Conservation (phyloP, 2,329 filamentous ascomycete genomes). For the Xylariomycetidae sp. region DNA sequence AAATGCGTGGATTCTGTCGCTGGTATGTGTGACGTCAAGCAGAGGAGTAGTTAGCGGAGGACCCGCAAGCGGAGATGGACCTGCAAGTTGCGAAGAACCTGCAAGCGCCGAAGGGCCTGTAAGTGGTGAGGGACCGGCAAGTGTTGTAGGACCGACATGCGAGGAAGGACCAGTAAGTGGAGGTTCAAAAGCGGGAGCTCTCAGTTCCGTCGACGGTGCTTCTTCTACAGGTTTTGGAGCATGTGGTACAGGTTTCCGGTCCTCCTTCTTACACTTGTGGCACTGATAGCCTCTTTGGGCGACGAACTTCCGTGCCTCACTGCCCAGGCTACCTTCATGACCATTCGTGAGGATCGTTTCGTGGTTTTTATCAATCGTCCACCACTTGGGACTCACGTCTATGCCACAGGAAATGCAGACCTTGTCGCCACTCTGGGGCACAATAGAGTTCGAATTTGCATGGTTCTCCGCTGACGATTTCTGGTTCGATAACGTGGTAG, state of each 20-base stretch:
- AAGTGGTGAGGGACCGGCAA: conserved; percentile 21
- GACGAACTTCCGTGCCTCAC: conserved; percentile 55
- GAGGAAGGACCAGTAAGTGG: conserved; percentile 23
- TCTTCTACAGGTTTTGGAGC: no score
- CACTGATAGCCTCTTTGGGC: conserved; percentile 64
- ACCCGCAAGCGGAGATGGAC: no score
- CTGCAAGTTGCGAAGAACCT: no score
- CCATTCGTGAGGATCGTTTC: conserved; percentile 50
- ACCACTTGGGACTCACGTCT: conserved; percentile 73
- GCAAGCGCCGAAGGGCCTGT: no score
- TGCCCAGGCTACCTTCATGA: conserved; percentile 44
- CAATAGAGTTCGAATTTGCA: conserved; percentile 19
- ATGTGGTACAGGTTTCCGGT: conserved; percentile 38
- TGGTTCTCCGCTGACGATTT: conserved; percentile 22
- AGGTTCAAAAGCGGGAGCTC: no score
- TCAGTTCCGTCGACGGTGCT: no score
- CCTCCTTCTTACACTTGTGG: conserved; percentile 65
- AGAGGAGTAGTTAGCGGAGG: background rate
- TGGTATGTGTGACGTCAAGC: no score
- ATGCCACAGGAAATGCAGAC: conserved; percentile 61
- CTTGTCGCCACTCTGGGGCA: conserved; percentile 41
- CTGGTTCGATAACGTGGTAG: conserved; percentile 13
- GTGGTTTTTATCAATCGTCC: conserved; percentile 50
- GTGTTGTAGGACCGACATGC: conserved; percentile 15
- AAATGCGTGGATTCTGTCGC: no score